Conservation (phyloP, 805 yeast genomes). For the Candida sonorensis region DNA sequence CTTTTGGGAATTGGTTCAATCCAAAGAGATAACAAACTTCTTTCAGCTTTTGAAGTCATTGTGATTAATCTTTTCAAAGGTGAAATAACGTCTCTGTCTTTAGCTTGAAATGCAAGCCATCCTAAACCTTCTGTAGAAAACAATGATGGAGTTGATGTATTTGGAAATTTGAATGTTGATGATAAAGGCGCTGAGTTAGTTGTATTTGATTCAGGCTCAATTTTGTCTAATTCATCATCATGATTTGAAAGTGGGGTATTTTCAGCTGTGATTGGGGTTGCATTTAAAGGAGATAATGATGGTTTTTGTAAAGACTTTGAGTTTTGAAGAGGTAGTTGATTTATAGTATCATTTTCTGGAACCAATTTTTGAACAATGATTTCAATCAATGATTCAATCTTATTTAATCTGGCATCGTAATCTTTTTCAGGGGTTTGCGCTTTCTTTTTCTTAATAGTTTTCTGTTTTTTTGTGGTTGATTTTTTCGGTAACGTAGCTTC, state of each 20-base stretch:
- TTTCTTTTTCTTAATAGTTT: not conserved
- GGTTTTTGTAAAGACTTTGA: too few relatives aligned
- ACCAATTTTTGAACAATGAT: slow-evolving; percentile 19
- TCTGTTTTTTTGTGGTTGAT: not conserved
- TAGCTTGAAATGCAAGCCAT: slow-evolving; percentile 28
- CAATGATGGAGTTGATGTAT: slow-evolving; percentile 33
- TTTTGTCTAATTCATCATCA: slow-evolving; percentile 1
- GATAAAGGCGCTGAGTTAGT: slow-evolving; percentile 11
- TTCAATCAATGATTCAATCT: slow-evolving; percentile 29
- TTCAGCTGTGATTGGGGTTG: too few relatives aligned
- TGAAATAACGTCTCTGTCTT: slow-evolving; percentile 8
- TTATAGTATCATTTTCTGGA: too few relatives aligned
- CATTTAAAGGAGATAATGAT: too few relatives aligned
- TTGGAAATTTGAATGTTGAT: slow-evolving; percentile 25
- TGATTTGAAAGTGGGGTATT: too few relatives aligned
- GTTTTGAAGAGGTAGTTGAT: too few relatives aligned
- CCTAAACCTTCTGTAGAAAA: slow-evolving; percentile 33
- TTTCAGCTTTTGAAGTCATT: slow-evolving; percentile 13
- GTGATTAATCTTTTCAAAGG: slow-evolving; percentile 22
- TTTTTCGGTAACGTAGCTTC: not conserved
- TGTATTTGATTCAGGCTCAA: slow-evolving; percentile 1
- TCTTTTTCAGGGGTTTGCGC: slow-evolving; percentile 2
- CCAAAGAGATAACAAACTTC: slow-evolving; percentile 23
- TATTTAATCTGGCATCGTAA: slow-evolving; percentile 25
- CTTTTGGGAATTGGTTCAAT: slow-evolving; percentile 26